Conservation (phyloP, 495 filamentous ascomycete species). For the Trichoderma orchidacearum region DNA sequence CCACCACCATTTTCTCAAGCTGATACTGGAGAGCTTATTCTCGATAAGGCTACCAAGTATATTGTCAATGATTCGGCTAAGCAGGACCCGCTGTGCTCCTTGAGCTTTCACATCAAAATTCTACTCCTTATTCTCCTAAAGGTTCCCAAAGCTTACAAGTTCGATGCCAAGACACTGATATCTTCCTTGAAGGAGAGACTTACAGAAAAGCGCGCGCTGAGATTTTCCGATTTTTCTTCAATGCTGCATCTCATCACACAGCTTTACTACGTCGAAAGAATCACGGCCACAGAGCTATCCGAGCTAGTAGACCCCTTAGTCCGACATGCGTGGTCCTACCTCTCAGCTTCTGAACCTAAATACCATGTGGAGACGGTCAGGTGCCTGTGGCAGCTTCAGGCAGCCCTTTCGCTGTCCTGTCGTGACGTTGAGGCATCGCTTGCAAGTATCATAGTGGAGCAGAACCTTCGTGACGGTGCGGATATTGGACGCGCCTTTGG, state of each 20-base stretch:
- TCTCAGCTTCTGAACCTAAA: constrained; percentile 70
- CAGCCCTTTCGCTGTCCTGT: constrained; percentile 31
- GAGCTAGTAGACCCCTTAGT: constrained; percentile 56
- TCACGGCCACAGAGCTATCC: constrained; percentile 43
- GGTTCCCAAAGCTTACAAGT: constrained; percentile 31
- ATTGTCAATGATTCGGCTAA: constrained; percentile 22
- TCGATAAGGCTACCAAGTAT: constrained; percentile 41
- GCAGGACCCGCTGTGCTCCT: constrained; percentile 23
- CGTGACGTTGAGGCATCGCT: constrained; percentile 67
- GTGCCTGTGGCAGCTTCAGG: constrained; percentile 73
- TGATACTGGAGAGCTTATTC: constrained; percentile 43
- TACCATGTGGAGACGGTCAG: constrained; percentile 88
- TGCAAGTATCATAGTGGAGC: constrained; percentile 53
- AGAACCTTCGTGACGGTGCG: constrained; percentile 32
- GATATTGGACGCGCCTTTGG: constrained; percentile 52
- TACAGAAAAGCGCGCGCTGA: constrained; percentile 13
- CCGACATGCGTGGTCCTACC: constrained; percentile 58
- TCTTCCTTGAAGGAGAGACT: constrained; percentile 37
- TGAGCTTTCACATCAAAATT: constrained; percentile 35
- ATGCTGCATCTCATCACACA: constrained; percentile 47
- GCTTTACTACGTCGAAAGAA: constrained; percentile 44
- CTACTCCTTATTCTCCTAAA: constrained; percentile 40
- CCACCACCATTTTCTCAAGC: constrained; percentile 43
- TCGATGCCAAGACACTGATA: constrained; percentile 41
- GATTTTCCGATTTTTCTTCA: constrained; percentile 42